Conservation (phyloP, 345 rosid species). For the Cardamine chenopodiifolia region DNA sequence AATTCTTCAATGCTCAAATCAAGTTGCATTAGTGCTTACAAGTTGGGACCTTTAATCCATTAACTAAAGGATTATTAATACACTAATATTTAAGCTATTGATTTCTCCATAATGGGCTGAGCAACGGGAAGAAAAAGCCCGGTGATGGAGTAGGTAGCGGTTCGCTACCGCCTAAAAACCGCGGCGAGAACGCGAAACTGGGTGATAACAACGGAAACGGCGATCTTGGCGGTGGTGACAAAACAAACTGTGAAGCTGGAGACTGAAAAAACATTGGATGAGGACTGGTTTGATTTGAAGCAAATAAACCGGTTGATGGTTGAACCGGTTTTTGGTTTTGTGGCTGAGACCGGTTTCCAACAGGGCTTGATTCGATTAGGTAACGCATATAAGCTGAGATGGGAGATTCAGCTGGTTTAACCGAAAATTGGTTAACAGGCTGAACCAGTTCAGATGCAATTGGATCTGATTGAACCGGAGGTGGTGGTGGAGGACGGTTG, state of each 20-base stretch:
- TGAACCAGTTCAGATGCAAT: slow-evolving; percentile 26
- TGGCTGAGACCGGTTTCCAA: slow-evolving; percentile 50
- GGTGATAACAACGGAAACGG: slow-evolving; percentile 72
- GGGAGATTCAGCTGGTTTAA: slow-evolving; percentile 60
- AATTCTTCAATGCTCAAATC: no score
- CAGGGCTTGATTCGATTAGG: slow-evolving; percentile 58
- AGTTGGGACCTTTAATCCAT: not conserved
- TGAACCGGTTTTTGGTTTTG: slow-evolving; percentile 44
- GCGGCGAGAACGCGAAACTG: slow-evolving; percentile 71
- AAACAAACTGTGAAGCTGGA: slow-evolving; percentile 74
- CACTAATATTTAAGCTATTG: slow-evolving; percentile 37
- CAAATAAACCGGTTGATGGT: slow-evolving; percentile 50
- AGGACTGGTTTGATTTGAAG: slow-evolving; percentile 51
- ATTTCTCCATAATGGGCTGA: slow-evolving; percentile 84
- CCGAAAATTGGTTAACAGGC: slow-evolving; percentile 8
- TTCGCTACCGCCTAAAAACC: slow-evolving; percentile 70
- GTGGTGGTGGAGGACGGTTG: slow-evolving; percentile 56
- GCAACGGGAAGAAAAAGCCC: slow-evolving; percentile 64
- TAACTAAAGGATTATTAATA: not conserved
- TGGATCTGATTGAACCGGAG: slow-evolving; percentile 32
- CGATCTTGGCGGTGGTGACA: slow-evolving; percentile 61
- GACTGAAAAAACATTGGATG: slow-evolving; percentile 61
- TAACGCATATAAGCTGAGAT: slow-evolving; percentile 83
- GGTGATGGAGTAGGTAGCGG: slow-evolving; percentile 82
- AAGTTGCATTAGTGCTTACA: slow-evolving; percentile 8